Conservation (phyloP, 2,329 filamentous ascomycete genomes). For the Didymella lethalis region DNA sequence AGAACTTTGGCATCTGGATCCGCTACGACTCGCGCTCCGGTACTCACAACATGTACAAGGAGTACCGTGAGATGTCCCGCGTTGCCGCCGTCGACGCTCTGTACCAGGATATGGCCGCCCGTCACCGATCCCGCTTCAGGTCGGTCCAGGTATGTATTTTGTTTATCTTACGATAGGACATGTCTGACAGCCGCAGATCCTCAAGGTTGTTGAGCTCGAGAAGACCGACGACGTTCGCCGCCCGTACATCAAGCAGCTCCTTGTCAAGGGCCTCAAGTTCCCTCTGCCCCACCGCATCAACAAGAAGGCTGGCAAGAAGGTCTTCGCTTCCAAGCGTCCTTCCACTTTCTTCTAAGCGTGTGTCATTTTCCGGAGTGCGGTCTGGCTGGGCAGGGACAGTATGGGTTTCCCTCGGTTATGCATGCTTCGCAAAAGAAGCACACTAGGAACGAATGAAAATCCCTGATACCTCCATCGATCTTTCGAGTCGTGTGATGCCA, state of each 20-base stretch:
- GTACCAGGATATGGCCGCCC: conserved; percentile 99
- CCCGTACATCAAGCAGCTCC: conserved; percentile 99
- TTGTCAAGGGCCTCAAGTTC: conserved; percentile 95
- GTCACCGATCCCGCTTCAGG: conserved; percentile 97
- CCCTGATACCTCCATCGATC: conserved; percentile 47
- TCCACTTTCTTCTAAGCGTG: conserved; percentile 92
- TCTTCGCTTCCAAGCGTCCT: conserved; percentile 92
- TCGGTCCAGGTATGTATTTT: conserved; percentile 85
- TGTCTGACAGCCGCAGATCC: conserved; percentile 69
- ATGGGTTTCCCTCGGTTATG: conserved; percentile 52
- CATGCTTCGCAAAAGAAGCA: conserved; percentile 54
- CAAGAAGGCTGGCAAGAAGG: conserved; percentile 83
- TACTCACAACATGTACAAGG: conserved; percentile 99
- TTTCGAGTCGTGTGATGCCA: conserved; percentile 35
- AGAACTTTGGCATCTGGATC: conserved; percentile 99
- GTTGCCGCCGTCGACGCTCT: conserved; percentile 94
- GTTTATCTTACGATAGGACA: not conserved
- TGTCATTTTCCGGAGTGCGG: conserved; percentile 52
- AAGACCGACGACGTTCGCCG: conserved; percentile 94
- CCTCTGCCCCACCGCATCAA: conserved; percentile 95
- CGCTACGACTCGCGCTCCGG: conserved; percentile 99
- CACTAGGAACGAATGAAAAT: conserved; percentile 55
- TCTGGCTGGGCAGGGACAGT: conserved; percentile 50
- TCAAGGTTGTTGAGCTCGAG: conserved; percentile 97
- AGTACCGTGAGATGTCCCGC: conserved; percentile 99